Conservation (phyloP, 108 stramenopile species). For the Hondaea fermentalgiana region DNA sequence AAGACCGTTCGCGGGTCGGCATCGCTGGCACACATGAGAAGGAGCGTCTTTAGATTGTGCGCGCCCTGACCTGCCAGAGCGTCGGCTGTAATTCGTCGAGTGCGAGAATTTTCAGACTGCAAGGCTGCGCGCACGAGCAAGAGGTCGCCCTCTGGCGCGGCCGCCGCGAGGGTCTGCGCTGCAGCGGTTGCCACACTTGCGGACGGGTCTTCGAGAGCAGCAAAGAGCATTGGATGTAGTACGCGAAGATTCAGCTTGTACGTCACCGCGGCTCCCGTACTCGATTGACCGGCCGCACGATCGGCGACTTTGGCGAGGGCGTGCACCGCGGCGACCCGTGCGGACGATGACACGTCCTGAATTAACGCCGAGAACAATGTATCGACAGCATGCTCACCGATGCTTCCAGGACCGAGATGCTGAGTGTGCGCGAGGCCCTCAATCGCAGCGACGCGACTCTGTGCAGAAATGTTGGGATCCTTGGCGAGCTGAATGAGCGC, state of each 20-base stretch:
- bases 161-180: not conserved
- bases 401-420: not conserved
- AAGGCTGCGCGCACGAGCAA: not conserved
- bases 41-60: not conserved
- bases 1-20: not conserved
- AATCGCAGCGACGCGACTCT: not conserved
- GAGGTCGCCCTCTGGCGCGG: not conserved
- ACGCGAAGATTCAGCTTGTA: not conserved
- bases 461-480: not conserved
- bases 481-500: not conserved
- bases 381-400: not conserved
- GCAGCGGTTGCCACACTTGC: not conserved
- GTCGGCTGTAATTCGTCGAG: not conserved
- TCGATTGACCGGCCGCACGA: not conserved
- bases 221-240: not conserved
- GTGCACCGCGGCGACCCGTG: not conserved
- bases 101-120: not conserved
- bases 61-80: not conserved
- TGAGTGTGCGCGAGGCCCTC: not conserved
- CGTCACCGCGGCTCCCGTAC: not conserved
- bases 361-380: not conserved
- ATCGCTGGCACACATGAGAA: not conserved
- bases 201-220: not conserved
- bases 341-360: not conserved
- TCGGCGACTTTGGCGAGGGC: not conserved